Evolutionary conservation across 352 stramenopile genomes (phyloP).

Genomic region (Phytophthora boehmeriae): DNA sequence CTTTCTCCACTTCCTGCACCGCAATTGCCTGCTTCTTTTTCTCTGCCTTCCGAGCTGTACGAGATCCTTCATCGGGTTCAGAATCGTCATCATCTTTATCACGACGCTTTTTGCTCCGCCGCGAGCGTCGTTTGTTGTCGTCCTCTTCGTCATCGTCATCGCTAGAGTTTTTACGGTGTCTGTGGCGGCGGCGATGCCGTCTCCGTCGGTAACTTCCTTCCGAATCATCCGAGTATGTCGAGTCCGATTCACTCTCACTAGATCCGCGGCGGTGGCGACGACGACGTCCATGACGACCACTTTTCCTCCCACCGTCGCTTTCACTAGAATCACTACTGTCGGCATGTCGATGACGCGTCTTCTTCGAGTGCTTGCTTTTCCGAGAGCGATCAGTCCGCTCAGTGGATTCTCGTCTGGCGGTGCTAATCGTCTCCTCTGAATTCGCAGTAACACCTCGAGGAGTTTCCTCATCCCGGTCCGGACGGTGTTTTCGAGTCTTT

Average conservation of each 20-base stretch:
- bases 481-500: slow-evolving; percentile 59
- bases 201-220: slow-evolving; percentile 45
- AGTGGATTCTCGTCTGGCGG: slow-evolving; percentile 23
- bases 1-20: slow-evolving; percentile 37
- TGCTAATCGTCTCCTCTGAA: slow-evolving; percentile 24
- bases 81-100: slow-evolving; percentile 40
- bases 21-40: slow-evolving; percentile 31
- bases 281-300: slow-evolving; percentile 33
- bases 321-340: slow-evolving; percentile 54
- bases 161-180: slow-evolving; percentile 51
- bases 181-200: slow-evolving; percentile 46
- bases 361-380: slow-evolving; percentile 59
- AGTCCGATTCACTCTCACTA: slow-evolving; percentile 57
- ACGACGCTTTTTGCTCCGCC: slow-evolving; percentile 45
- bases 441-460: slow-evolving; percentile 1
- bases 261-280: slow-evolving; percentile 31
- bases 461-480: slow-evolving; percentile 26
- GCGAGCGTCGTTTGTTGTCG: slow-evolving; percentile 51
- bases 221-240: slow-evolving; percentile 56
- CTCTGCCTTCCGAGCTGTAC: slow-evolving; percentile 35
- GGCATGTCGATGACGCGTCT: slow-evolving; percentile 47
- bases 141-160: slow-evolving; percentile 63
- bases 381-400: slow-evolving; percentile 32
- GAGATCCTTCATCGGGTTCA: slow-evolving; percentile 35
- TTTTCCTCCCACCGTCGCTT: slow-evolving; percentile 36